Evolutionary conservation across 768 basidiomycete species (phyloP), one percentile per base, ranked within the genome.

Genomic region (Dentipellis fragilis): DNA sequence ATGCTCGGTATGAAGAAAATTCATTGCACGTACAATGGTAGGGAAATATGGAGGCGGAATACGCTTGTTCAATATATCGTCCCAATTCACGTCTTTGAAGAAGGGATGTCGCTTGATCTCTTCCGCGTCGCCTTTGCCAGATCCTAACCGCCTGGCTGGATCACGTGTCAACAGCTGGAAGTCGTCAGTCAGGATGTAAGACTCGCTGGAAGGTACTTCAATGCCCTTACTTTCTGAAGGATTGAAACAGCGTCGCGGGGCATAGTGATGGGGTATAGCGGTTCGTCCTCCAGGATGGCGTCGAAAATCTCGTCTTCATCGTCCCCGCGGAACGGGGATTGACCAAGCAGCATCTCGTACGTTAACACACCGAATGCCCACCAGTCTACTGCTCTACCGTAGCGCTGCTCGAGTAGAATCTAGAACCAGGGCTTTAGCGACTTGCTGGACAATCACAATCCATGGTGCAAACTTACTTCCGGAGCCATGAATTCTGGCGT

Each of bases 401-500:
- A 99, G 49, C 93, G 89, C 73, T 98, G 96, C 72, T 99, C 96
- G n/a, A 98, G 80, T 53, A 99, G 77, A 69, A 99, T 99, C 94
- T 98, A 59, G 61, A 62, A 62, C 38, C 19, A 14, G 37, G 29
- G 21, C 10, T 56, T 11, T 34, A 37, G n/a, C 19, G 10, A 29
- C 38, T 48, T 46, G 19, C 16, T 22, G 35, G n/a, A 14, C 48
- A 10, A 19, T 47, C 48, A 14, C 48, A 10, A 19, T 47, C 48
- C 21, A n/a, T 51, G 8, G 42, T n/a, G 11, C 22, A 10, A 37
- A 59, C 77, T 40, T 57, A 94, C 95, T 80, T 99, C 96, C 3
- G 96, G 96, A 19, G 96, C 96, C 96, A 99, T 98, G 71, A 98
- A 98, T 69, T 99, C 96, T 0, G 96, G 96, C 16, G 96, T 99